Evolutionary conservation across 192 early-diverging fungal genomes (phyloP), one percentile per base, ranked within the genome.

Genomic region (Podila epicladia): DNA sequence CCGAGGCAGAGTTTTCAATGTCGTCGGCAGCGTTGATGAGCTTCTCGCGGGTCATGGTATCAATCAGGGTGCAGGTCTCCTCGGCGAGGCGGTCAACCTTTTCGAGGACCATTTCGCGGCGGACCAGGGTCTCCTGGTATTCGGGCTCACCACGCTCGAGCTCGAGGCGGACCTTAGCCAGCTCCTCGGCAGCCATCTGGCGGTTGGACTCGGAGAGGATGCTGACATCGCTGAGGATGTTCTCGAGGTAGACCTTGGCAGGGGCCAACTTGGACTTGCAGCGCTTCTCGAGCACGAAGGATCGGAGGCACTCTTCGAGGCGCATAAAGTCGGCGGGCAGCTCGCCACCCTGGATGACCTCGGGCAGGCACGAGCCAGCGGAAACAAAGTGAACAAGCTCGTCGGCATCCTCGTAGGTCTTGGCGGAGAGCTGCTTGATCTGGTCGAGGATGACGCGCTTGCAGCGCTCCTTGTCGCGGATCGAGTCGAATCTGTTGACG

Each of bases 311-410:
- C 65, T 93, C 88, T 87, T 99, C 98, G 67, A 98, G 89, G 48
- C 88, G 83, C 22, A 89, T 82, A 85, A 99, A 98, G 35, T 86
- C 71, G 15, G 62, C 73, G 26, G 74, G 67, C 13, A 72, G 62
- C 15, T 76, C 75, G 22, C 72, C 69, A 24, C 59, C 72, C 58
- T 82, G 71, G 60, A 80, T 80, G 62, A 65, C 58, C 53, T 75
- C 80, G 49, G 69, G 73, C 55, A 73, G 53, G 45, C 74, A 73
- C 0, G 71, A 72, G 48, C 87, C 87, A 15, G 96, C 94, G 63
- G 93, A 92, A 62, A 99, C 97, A 89, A 99, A 99, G 80, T 99
- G 98, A 32, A 99, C 97, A 35, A 99, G 91, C 74, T 96, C 93
- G 60, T 93, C 91, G 53, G 92, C 91, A 83, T 98, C 91, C 37